Evolutionary conservation across 2,329 filamentous ascomycete species (phyloP).

Genomic region (Orbilia javanica): DNA sequence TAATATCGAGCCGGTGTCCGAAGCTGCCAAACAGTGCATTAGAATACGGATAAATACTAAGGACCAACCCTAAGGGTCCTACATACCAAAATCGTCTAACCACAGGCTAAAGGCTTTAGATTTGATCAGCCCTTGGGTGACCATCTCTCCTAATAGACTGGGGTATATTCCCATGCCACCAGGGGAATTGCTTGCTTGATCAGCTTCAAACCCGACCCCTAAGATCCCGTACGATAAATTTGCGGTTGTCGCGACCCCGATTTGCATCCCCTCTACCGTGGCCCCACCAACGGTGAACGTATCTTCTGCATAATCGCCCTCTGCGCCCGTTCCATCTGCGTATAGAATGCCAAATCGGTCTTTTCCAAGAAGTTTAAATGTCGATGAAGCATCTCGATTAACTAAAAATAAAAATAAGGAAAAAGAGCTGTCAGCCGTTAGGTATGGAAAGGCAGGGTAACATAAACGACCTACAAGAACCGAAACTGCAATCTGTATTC

Average conservation of each 20-base stretch:
- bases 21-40: conserved; percentile 41
- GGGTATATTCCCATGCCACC: conserved; percentile 52
- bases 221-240: conserved; percentile 71
- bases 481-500: conserved; percentile 38
- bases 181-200: conserved; percentile 68
- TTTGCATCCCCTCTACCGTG: conserved; percentile 70
- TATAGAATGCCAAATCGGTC: conserved; percentile 73
- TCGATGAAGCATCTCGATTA: conserved; percentile 68
- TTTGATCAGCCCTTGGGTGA: conserved; percentile 39
- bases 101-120: conserved; percentile 63
- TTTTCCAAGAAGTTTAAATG: conserved; percentile 67
- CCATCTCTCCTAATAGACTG: conserved; percentile 43
- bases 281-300: conserved; percentile 69
- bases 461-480: conserved; percentile 37
- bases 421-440: too few relatives aligned
- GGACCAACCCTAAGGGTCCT: too few relatives aligned
- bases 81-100: conserved; percentile 64
- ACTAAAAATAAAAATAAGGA: conserved; percentile 67
- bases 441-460: neutral
- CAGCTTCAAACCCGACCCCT: conserved; percentile 70
- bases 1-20: conserved; percentile 64
- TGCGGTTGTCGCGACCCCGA: conserved; percentile 70
- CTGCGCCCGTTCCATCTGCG: conserved; percentile 71
- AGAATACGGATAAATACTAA: neutral
- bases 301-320: conserved; percentile 73